Base-by-base conservation (phyloP, 805 yeast genomes). In the Kregervanrija pseudodelftensis region DNA sequence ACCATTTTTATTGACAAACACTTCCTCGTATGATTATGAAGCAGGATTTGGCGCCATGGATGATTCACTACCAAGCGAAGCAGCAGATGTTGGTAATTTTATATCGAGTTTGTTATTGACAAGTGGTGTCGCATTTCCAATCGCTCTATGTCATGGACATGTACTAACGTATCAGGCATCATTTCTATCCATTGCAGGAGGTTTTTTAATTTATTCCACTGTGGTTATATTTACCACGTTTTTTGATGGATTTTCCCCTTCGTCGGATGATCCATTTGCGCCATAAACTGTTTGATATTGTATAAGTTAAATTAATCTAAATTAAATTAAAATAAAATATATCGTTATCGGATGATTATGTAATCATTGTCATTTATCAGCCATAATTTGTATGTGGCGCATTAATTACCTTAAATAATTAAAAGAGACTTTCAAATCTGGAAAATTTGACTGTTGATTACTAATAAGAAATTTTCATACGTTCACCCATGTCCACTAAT, bases 181-280 rank as follows among this genome's bases (percentile, higher is more conserved):
- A 64, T 53, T 76, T 14, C 80, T 91, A 80, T 84, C 95, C 39
- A 74, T 86, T 31, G 45, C 72, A 11, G 99, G 98, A 12, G 98
- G 98, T n/a, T 50, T 73, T 14, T 72, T 90, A 48, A 86, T 91
- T 39, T 90, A 85, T 64, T 76, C 81, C 5, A 83, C 96, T 7
- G 88, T 91, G 31, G 83, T 86, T 41, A 77, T 86, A 8, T 91
- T 91, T 60, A 80, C 86, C 4, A 70, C 81, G 59, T 87, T 85
- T 57, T 91, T 91, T 70, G 80, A 77, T 47, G 77, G 77, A 22
- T 51, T 65, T 30, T 74, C 70, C 31, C 17, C 5, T 12, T 74
- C 70, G 11, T 66, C 64, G 40, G 66, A 67, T 15, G 69, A 63
- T 44, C 55, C 64, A 12, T 64, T 65, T 30, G 31, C 28, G 28